phyloP scores from a whole-genome alignment of 1,284 basidiomycete genomes.

The Ganoderma sinense region DNA sequence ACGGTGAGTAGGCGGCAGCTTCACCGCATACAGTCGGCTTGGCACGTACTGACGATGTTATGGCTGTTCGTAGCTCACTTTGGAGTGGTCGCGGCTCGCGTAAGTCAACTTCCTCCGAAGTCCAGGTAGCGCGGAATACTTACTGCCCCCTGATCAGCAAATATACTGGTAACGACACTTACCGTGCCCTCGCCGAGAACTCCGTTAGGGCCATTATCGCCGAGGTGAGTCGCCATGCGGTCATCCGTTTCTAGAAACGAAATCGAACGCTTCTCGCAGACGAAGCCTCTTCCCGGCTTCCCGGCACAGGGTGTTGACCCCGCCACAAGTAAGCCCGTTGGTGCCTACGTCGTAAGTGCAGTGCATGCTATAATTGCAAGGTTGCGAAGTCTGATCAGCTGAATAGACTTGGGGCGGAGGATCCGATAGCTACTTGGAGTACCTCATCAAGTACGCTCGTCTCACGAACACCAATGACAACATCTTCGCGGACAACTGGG shows the following conservation, averaged over 20 bases:
- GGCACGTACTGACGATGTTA: neutral
- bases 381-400: neutral
- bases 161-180: conserved; percentile 66
- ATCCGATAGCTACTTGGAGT: conserved; percentile 78
- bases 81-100: conserved; percentile 53
- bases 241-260: neutral
- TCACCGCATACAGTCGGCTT: too few species aligned
- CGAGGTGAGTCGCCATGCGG: conserved; percentile 28
- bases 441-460: conserved; percentile 77
- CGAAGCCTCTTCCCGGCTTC: conserved; percentile 50
- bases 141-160: conserved; percentile 43
- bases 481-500: conserved; percentile 70
- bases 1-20: conserved; percentile 54
- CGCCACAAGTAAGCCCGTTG: conserved; percentile 55
- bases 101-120: conserved; percentile 28
- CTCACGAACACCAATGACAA: conserved; percentile 69
- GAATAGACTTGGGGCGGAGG: conserved; percentile 72
- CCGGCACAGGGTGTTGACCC: conserved; percentile 69
- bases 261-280: conserved; percentile 35
- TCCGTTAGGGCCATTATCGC: conserved; percentile 58
- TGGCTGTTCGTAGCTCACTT: conserved; percentile 45
- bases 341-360: conserved; percentile 65
- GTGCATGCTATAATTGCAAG: neutral
- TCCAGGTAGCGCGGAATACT: neutral
- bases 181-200: conserved; percentile 59